Percentiles rank a stretch among this genome's conserved stretches.
Conservation (phyloP, 176 grass and related monocot genomes). For the Oryza glumipatula region DNA sequence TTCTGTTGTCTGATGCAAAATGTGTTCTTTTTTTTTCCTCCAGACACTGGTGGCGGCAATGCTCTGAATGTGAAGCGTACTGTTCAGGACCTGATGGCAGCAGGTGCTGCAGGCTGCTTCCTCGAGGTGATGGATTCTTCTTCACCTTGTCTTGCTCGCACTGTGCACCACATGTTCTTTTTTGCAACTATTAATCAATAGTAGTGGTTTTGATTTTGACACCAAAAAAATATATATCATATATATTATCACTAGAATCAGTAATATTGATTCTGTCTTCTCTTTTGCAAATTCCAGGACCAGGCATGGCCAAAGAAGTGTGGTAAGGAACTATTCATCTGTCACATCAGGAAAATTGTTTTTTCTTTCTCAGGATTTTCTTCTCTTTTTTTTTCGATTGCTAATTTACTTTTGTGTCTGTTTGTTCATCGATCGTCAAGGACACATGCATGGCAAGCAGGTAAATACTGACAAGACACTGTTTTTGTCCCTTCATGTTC, state of each 20-base stretch:
- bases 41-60: constrained; percentile 59
- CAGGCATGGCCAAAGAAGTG: constrained; percentile 69
- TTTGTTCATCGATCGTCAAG: constrained; percentile 18
- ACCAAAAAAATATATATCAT: too few species aligned
- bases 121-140: constrained; percentile 35
- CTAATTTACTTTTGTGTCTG: background rate
- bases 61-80: constrained; percentile 57
- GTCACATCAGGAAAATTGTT: background rate
- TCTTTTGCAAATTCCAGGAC: constrained; percentile 40
- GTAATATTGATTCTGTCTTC: background rate
- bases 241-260: background rate
- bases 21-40: background rate
- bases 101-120: constrained; percentile 60
- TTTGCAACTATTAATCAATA: background rate
- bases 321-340: constrained; percentile 39
- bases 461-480: background rate
- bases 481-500: background rate
- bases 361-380: background rate
- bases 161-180: background rate
- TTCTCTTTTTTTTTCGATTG: background rate
- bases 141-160: background rate
- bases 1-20: background rate
- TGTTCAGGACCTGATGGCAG: constrained; percentile 53
- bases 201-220: background rate
- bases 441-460: constrained; percentile 61